Evolutionary conservation across 192 early-diverging fungal genomes (phyloP), one percentile per base, ranked within the genome.

Genomic region (Chytriomyces sp.): DNA sequence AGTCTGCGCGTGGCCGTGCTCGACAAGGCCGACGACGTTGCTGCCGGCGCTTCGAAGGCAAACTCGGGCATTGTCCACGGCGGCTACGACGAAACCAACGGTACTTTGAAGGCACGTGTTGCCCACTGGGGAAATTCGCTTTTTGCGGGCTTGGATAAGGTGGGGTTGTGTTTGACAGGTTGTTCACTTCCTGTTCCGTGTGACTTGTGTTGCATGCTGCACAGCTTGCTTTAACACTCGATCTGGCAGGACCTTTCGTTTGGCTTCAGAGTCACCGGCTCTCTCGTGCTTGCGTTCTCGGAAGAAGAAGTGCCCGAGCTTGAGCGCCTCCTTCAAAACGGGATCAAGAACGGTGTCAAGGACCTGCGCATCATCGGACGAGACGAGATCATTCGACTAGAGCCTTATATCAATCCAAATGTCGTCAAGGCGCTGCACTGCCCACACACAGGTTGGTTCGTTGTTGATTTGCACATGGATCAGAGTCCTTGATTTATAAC

Each of bases 41-140:
- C 82, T 5, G 80, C 81, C 67, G 85, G 85, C 44, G 71, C 71
- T 2, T 73, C 71, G 4, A 73, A 73, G 61, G 71, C 71, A 9
- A 73, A 67, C 64, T 67, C 46, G 26, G 83, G 80, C 16, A 86
- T 85, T 57, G 78, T 86, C 18, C 85, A 86, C 64, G 83, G 81
- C 45, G 85, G 85, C 28, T 86, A 80, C 68, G 85, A 86, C 57
- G 85, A 86, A 26, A 18, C 28, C 16, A 82, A 84, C 50, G 85
- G 85, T 0, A 77, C 85, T 6, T 67, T 86, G 26, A 86, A 86
- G 64, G 11, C 83, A 18, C 44, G 64, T 5, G 71, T 86, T 7
- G 26, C 79, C 11, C 50, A 79, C 57, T 20, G 7, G 6, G 85
- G 85, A 46, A 86, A 86, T 61, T 61, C 62, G 26, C 47, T 84